These are phyloP conservation scores for Paraleonurus japonicus DNA, from an alignment of 257 asterid genomes.

Conservation along the genomic window DNA sequence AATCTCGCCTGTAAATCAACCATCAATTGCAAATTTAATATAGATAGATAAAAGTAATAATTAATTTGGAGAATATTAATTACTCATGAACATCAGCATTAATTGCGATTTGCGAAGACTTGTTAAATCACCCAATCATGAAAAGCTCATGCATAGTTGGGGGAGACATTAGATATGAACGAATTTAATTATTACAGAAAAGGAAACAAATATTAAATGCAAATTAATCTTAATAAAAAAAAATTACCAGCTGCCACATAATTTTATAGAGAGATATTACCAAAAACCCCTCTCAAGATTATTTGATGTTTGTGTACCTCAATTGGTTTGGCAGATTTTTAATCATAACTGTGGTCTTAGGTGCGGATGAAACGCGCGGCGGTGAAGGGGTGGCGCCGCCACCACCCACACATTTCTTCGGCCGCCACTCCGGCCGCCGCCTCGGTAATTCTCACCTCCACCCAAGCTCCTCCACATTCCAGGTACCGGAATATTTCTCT, in stretches of 20 bases:
- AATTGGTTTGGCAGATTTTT: slow-evolving; percentile 36
- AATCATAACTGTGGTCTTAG: slow-evolving; percentile 36
- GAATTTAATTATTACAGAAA: neutral
- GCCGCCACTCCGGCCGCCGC: neutral
- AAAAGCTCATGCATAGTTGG: neutral
- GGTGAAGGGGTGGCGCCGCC: neutral
- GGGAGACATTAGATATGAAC: neutral
- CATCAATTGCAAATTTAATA: neutral
- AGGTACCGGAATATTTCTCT: neutral
- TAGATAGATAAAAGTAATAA: neutral
- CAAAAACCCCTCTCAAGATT: neutral
- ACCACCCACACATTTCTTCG: neutral
- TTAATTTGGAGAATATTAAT: neutral
- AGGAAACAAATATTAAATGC: neutral
- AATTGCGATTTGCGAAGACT: too few relatives aligned
- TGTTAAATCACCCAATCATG: neutral
- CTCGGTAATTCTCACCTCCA: neutral
- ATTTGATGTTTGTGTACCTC: slow-evolving; percentile 19
- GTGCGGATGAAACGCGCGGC: neutral
- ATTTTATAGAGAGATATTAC: too few relatives aligned
- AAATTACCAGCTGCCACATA: neutral
- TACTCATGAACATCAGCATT: neutral
- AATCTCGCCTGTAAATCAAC: slow-evolving; percentile 36
- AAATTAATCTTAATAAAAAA: neutral
- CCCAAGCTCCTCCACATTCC: neutral